Evolutionary conservation across 2,329 filamentous ascomycete genomes (phyloP), one percentile per base, ranked within the genome.

Genomic region (Sclerotiophoma versabilis): DNA sequence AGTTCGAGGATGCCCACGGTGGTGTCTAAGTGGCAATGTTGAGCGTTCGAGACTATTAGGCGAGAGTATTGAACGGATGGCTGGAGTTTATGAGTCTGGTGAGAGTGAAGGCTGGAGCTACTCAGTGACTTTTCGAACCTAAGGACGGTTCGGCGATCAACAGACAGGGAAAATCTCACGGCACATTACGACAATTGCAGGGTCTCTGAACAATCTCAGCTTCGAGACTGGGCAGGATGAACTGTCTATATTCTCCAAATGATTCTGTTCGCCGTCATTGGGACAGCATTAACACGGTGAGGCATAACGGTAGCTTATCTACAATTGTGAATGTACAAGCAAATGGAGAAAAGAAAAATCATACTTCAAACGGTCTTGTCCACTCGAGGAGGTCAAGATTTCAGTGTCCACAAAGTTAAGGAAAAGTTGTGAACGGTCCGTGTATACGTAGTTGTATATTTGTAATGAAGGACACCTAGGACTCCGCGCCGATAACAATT

Each of bases 1-100:
- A 63, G 39, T 65, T 66, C 26, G 50, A 62, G 36, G 48, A 38
- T 14, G 43, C n/a, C 2, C 42, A 62, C 4, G 48, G 59, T 22
- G 58, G 10, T 5, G 10, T 43, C 17, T 50, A 50, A 23, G 15
- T 7, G 5, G 2, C 3, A 2, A 12, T 12, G 1, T 2, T 2
- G 22, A 19, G 2, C 15, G n/a, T 12, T 25, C 8, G 19, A 20
- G 19, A 20, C 4, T 15, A 1, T 33, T 2, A 23, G 34, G n/a
- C 3, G 14, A 15, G 19, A 2, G 7, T 10, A 33, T 26, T 17
- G 12, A n/a, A 7, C 10, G n/a, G 5, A 9, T 8, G 7, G 7
- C 11, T 34, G 29, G 46, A 41, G 29, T 30, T 43, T 15, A 4
- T 15, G 19, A 10, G 1, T 27, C 20, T 14, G 14, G 19, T 23